Conservation (phyloP, 2,329 filamentous ascomycete species). For the Hymenoscyphus salicellus region DNA sequence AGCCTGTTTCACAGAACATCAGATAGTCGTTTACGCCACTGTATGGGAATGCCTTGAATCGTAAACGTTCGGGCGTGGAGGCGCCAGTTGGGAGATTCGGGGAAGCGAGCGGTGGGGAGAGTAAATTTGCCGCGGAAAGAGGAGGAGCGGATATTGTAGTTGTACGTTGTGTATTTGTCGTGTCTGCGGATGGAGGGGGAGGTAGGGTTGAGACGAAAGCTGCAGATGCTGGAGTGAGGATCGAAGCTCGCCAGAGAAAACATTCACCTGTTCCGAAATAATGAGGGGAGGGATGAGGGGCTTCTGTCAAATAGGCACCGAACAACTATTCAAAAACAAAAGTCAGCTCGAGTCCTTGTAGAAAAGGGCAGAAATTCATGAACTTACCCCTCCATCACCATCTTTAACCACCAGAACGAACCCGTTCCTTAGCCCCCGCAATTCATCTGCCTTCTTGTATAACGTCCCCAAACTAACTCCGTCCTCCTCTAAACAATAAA, state of each 20-base stretch:
- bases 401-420: constrained; percentile 89
- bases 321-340: constrained; percentile 57
- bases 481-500: constrained; percentile 89
- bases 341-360: background rate
- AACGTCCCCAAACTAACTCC: constrained; percentile 83
- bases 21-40: constrained; percentile 95
- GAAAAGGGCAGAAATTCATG: constrained; percentile 29
- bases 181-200: constrained; percentile 66
- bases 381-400: constrained; percentile 64
- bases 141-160: constrained; percentile 50
- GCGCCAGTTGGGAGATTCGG: constrained; percentile 34
- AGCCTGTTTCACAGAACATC: constrained; percentile 85
- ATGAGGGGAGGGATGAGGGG: constrained; percentile 73
- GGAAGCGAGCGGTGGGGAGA: constrained; percentile 27
- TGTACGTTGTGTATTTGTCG: constrained; percentile 57
- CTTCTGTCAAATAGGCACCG: constrained; percentile 89
- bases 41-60: constrained; percentile 97
- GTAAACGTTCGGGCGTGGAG: constrained; percentile 68
- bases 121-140: constrained; percentile 21
- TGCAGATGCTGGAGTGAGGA: constrained; percentile 53
- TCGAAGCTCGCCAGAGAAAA: constrained; percentile 79
- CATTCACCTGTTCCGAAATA: constrained; percentile 98
- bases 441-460: constrained; percentile 73
- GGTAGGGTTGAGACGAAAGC: constrained; percentile 50
- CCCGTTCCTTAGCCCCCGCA: constrained; percentile 68